phyloP scores from a whole-genome alignment of 495 filamentous ascomycete genomes.

The Penicillium longicatenatum region DNA sequence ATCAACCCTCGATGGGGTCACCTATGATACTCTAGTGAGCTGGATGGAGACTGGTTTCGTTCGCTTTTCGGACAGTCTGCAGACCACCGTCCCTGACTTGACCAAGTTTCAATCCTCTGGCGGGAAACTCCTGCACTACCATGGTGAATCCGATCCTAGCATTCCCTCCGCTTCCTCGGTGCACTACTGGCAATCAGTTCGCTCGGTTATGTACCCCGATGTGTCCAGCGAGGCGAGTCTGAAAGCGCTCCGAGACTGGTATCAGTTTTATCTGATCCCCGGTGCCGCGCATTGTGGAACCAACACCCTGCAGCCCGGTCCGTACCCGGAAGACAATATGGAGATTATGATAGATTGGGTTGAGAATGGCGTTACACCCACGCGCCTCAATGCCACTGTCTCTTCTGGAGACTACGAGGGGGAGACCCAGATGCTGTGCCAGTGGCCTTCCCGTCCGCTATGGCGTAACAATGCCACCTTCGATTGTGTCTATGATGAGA shows the following conservation, averaged over 20 bases:
- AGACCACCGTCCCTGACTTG: conserved; percentile 47
- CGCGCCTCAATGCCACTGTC: conserved; percentile 43
- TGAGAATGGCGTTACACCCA: conserved; percentile 48
- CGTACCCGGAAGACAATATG: conserved; percentile 48
- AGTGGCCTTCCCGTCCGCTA: conserved; percentile 50
- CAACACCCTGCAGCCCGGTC: conserved; percentile 23
- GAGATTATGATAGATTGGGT: conserved; percentile 54
- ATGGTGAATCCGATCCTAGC: conserved; percentile 53
- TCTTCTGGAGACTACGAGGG: conserved; percentile 35
- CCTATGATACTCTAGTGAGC: conserved; percentile 48
- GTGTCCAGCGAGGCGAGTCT: conserved; percentile 32
- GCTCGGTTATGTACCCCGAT: conserved; percentile 48
- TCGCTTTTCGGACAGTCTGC: conserved; percentile 31
- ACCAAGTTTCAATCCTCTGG: conserved; percentile 34
- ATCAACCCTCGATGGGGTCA: conserved; percentile 40
- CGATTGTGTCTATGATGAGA: conserved; percentile 47
- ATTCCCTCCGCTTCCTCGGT: conserved; percentile 52
- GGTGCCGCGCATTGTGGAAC: conserved; percentile 42
- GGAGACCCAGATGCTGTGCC: conserved; percentile 47
- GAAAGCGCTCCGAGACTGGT: conserved; percentile 47
- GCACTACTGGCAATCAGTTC: conserved; percentile 54
- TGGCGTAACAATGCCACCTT: conserved; percentile 39
- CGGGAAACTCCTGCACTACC: conserved; percentile 41
- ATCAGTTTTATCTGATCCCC: conserved; percentile 52
- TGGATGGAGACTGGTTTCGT: conserved; percentile 45